These are phyloP conservation scores for Coemansia sp. DNA, from an alignment of 192 early-diverging fungal genomes.

Conservation along the genomic window DNA sequence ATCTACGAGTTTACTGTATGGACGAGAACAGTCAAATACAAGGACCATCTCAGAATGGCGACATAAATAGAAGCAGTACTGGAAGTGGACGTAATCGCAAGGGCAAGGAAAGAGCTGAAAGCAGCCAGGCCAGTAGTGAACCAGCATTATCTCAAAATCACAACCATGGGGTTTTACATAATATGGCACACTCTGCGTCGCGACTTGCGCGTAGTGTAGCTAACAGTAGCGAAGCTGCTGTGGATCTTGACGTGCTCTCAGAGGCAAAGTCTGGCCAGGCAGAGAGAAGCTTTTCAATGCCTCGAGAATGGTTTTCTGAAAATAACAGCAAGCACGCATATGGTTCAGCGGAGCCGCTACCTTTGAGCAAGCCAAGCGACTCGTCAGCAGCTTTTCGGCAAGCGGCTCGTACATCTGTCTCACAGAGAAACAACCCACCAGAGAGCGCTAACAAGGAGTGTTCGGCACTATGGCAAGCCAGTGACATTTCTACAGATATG, in stretches of 20 bases:
- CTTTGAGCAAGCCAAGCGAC: neutral
- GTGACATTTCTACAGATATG: neutral
- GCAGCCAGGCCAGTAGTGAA: neutral
- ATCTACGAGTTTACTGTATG: neutral
- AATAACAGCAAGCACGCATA: slow-evolving; percentile 15
- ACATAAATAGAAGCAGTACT: neutral
- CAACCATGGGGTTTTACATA: neutral
- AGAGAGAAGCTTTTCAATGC: slow-evolving; percentile 7
- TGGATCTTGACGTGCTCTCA: slow-evolving; percentile 17
- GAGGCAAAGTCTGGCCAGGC: slow-evolving; percentile 27
- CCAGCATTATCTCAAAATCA: neutral
- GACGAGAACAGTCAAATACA: neutral
- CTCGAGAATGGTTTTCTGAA: slow-evolving; percentile 30
- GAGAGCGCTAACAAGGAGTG: neutral
- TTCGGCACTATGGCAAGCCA: slow-evolving; percentile 37
- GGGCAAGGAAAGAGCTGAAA: neutral
- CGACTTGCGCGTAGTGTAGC: slow-evolving; percentile 27
- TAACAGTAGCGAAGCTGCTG: slow-evolving; percentile 6
- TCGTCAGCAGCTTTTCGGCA: slow-evolving; percentile 73
- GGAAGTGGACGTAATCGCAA: neutral
- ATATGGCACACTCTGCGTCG: slow-evolving; percentile 23
- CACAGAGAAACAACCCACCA: neutral
- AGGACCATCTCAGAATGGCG: neutral
- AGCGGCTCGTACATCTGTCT: slow-evolving; percentile 2
- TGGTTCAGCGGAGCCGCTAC: slow-evolving; percentile 25